Evolutionary conservation across 2,329 filamentous ascomycete genomes (phyloP), one percentile per base, ranked within the genome.

Genomic region (Aspergillus glaucus): DNA sequence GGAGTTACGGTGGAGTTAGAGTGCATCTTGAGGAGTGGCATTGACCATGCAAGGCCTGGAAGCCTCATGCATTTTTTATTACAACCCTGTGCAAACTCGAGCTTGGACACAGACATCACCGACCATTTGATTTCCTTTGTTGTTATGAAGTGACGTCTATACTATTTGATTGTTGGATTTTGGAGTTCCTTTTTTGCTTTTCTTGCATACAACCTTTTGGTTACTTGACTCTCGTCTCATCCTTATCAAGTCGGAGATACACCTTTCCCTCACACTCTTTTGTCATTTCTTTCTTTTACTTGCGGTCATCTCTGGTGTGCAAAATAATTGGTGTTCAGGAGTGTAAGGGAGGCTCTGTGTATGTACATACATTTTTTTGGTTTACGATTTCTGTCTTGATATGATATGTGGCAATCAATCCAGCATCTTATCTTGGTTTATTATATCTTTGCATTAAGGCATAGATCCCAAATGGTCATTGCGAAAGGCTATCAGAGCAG

Each of bases 361-460:
- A 43, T 48, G 45, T 52, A 52, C 45, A 52, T 52, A 52, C 42
- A 48, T 34, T 36, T 36, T 36, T 44, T 48, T 22, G 12, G 10
- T 14, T 37, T 22, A 45, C 26, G 10, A 30, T 30, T 30, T 40
- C 37, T 40, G 19, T 12, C 19, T 22, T 22, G 17, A 30, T 19
- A 40, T 40, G 17, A 19, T 40, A 12, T 21, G 10, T 19, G 19
- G 15, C 17, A 37, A 19, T 37, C 6, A 40, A 30, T 12, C 26
- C 8, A 30, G 26, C 26, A 5, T 30, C 26, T 12, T 30, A 30
- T 30, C 26, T 30, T 30, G 26, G 26, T 30, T 30, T 12, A 10
- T 12, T 30, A 30, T 7, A 30, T 9, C 8, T 37, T 8, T 37
- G n/a, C 34, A 15, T 37, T 17, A 37, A n/a, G 3, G 34, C 34